Base-by-base conservation (phyloP, 805 yeast genomes). In the Cyberlindnera euphorbiiphila region DNA sequence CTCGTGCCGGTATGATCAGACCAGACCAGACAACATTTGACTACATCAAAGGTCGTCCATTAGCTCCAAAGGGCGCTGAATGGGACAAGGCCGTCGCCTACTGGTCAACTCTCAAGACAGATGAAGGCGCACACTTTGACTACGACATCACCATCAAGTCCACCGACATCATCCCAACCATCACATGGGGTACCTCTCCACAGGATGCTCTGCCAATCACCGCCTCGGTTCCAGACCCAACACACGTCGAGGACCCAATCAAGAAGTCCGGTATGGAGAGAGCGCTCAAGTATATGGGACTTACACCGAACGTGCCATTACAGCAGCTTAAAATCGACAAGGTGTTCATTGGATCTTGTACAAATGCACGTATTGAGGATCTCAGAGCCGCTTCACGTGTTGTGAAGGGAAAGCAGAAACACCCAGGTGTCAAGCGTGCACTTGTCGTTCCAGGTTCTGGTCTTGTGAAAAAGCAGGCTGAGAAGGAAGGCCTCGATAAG, bases 161-260 rank as follows among this genome's bases (percentile, higher is more conserved):
- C 36, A 65, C 72, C 18, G 98, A 91, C 54, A 81, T 93, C 43
- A 78, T 85, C 35, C 98, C 98, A 51, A 93, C 98, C 17, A 87
- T 93, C 45, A 93, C 98, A 18, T 93, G 98, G 98, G 98, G 98
- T 71, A 93, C 93, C 52, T 91, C 98, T 54, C 98, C 98, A 22
- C 98, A 93, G 68, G 98, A 93, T 60, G 98, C 98, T 32, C 71
- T 93, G 47, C 97, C 98, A 43, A 89, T 93, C 54, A 82, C 94
- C 12, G 95, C 85, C 25, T 56, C 66, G 14, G 95, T 88, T 31
- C 98, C 98, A 36, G 94, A 93, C 60, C 98, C 98, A 45, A 60
- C 78, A n/a, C 66, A 66, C 38, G 73, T 76, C 19, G 61, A 70
- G 23, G 93, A 85, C 59, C 85, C 91, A 46, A 78, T 80, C 60